phyloP scores from a whole-genome alignment of 495 filamentous ascomycete species.

The Penicillium desertorum region DNA sequence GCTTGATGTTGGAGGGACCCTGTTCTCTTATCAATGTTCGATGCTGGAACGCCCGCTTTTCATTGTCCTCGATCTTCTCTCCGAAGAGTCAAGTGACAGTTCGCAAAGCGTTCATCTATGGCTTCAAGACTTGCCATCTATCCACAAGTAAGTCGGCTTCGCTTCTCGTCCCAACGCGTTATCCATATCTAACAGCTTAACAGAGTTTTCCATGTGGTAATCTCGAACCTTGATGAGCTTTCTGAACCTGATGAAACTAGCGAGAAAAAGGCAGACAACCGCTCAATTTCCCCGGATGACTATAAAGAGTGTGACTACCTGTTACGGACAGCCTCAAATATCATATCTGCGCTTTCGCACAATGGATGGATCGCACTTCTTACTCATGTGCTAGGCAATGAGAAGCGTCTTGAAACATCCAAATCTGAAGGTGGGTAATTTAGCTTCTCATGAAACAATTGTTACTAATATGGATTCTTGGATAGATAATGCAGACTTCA shows the following conservation, averaged over 20 bases:
- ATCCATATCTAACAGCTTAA: constrained; percentile 18
- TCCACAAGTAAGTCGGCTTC: constrained; percentile 37
- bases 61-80: constrained; percentile 74
- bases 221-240: constrained; percentile 40
- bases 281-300: constrained; percentile 53
- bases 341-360: constrained; percentile 54
- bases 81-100: constrained; percentile 69
- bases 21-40: constrained; percentile 46
- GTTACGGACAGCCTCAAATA: constrained; percentile 68
- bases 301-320: constrained; percentile 77
- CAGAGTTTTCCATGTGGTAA: constrained; percentile 44
- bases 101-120: constrained; percentile 76
- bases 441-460: not conserved
- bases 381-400: constrained; percentile 35
- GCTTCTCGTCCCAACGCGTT: not conserved
- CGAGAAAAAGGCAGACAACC: constrained; percentile 17
- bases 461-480: constrained; percentile 11
- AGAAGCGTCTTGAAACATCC: constrained; percentile 31
- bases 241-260: constrained; percentile 29
- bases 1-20: constrained; percentile 38
- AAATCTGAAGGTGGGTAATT: constrained; percentile 35
- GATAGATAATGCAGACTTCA: constrained; percentile 31
- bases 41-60: constrained; percentile 83
- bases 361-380: constrained; percentile 45
- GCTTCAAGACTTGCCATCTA: constrained; percentile 68